Conservation (phyloP, 345 rosid genomes). For the Citrus glauca region DNA sequence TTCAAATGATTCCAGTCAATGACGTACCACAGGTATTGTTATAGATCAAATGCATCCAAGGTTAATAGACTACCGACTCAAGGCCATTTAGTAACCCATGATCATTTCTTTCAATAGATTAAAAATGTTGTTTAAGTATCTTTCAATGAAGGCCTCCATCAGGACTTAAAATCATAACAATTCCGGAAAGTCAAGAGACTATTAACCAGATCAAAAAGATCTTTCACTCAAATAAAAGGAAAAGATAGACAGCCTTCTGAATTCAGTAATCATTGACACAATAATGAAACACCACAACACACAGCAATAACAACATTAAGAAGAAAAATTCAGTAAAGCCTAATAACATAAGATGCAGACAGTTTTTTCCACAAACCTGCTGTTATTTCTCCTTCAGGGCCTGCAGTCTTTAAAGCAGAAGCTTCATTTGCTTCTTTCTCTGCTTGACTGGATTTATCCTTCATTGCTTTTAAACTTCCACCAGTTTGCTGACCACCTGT, state of each 20-base stretch:
- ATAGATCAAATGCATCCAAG: not conserved
- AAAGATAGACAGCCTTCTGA: not conserved
- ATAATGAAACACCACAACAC: not conserved
- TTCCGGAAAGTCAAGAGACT: not conserved
- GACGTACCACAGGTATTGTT: not conserved
- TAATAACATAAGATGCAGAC: not conserved
- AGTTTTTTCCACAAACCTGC: slow-evolving; percentile 54
- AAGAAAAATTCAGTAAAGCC: not conserved
- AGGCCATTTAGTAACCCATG: not conserved
- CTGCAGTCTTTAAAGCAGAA: slow-evolving; percentile 72
- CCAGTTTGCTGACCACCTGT: slow-evolving; percentile 61
- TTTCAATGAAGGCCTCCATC: not conserved
- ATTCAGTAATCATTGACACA: not conserved
- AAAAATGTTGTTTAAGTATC: not conserved
- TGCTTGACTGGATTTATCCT: slow-evolving; percentile 53
- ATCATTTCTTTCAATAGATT: not conserved
- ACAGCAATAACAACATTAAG: not conserved
- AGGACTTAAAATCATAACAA: not conserved
- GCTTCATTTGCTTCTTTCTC: slow-evolving; percentile 66
- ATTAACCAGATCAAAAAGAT: not conserved
- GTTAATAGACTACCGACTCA: not conserved
- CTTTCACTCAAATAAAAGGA: not conserved
- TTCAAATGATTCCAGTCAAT: not conserved
- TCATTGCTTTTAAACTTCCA: slow-evolving; percentile 77
- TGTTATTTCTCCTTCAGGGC: slow-evolving; percentile 78